These are phyloP conservation scores for Leersia perrieri DNA, from an alignment of 176 grass and related monocot species.

Conservation along the genomic window DNA sequence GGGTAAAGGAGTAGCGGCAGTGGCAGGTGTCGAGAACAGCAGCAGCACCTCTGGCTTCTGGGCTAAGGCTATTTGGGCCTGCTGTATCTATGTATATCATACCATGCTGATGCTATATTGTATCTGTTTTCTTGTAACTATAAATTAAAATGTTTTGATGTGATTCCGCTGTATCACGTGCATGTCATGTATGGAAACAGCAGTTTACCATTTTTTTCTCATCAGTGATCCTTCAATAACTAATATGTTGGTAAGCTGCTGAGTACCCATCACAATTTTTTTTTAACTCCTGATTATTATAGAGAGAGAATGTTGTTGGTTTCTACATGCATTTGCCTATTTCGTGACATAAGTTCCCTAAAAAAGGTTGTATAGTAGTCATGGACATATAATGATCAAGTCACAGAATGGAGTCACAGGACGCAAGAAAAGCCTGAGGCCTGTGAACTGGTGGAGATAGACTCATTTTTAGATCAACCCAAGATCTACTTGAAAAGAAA, in stretches of 20 bases:
- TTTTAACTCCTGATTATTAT: neutral
- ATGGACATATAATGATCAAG: no score
- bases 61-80: neutral
- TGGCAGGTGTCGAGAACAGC: neutral
- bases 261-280: neutral
- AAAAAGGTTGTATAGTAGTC: no score
- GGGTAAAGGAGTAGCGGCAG: neutral
- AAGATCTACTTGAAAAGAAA: neutral
- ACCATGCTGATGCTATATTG: neutral
- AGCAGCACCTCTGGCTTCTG: neutral
- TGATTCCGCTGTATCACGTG: neutral
- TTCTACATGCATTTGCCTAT: conserved; percentile 1
- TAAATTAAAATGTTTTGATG: neutral
- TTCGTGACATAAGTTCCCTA: neutral
- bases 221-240: neutral
- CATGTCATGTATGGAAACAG: neutral
- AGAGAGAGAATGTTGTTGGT: neutral
- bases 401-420: neutral
- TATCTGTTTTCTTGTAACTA: neutral
- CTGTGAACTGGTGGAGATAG: neutral
- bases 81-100: neutral
- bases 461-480: neutral
- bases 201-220: neutral
- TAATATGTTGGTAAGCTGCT: neutral
- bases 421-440: neutral